Conservation (phyloP, 2,329 filamentous ascomycete species). For the Coniochaeta hoffmannii region DNA sequence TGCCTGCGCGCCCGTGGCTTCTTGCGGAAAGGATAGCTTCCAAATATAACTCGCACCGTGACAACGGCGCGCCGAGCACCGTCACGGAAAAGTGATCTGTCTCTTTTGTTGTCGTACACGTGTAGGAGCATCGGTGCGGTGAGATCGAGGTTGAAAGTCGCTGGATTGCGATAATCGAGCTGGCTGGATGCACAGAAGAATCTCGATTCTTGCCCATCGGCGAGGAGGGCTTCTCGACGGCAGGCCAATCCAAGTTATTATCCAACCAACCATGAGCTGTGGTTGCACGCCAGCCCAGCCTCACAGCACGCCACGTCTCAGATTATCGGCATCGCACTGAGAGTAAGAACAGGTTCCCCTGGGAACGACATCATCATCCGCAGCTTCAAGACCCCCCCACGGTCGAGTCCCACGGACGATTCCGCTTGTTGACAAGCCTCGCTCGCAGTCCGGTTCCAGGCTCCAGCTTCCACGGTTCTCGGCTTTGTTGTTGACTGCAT, state of each 20-base stretch:
- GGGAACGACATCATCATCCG: neutral
- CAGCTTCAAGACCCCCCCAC: neutral
- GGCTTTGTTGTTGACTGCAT: too few relatives aligned
- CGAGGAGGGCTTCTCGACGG: neutral
- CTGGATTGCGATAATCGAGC: neutral
- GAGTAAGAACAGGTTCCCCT: neutral
- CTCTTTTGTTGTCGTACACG: too few relatives aligned
- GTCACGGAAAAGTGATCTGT: neutral
- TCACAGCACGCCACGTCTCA: neutral
- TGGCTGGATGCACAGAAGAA: neutral
- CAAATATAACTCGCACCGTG: neutral
- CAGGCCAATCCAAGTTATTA: neutral
- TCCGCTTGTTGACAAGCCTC: too few relatives aligned
- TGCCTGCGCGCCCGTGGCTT: neutral
- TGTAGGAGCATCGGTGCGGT: neutral
- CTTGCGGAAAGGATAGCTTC: neutral
- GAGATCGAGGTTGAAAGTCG: neutral
- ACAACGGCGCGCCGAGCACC: neutral
- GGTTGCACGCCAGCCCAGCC: neutral
- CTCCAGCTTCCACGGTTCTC: too few relatives aligned
- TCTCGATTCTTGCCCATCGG: neutral
- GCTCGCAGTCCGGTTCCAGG: too few relatives aligned
- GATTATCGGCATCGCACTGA: neutral
- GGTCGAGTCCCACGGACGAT: neutral
- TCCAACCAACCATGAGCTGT: neutral